These are phyloP conservation scores for Alternaria hordeiaustralica DNA, from an alignment of 2,329 filamentous ascomycete genomes.

Conservation along the genomic window DNA sequence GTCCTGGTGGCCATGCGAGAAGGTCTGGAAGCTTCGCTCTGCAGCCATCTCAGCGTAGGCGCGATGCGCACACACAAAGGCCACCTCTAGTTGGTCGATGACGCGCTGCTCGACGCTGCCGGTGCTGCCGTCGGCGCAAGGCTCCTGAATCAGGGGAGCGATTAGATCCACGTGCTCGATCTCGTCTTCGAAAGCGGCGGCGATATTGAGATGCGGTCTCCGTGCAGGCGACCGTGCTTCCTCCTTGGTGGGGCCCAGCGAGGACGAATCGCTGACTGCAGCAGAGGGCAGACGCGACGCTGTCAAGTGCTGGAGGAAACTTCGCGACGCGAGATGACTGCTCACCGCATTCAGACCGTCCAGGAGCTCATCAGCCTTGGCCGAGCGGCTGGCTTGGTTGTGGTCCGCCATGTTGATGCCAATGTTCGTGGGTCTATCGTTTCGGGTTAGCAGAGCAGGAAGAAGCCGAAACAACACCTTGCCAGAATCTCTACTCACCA, in stretches of 20 bases:
- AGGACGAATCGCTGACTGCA: slow-evolving; percentile 48
- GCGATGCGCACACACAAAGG: slow-evolving; percentile 37
- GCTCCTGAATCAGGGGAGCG: slow-evolving; percentile 44
- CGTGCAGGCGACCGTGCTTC: slow-evolving; percentile 40
- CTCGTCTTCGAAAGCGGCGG: slow-evolving; percentile 37
- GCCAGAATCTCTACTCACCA: slow-evolving; percentile 25
- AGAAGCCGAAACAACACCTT: slow-evolving; percentile 37
- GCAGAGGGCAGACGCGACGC: slow-evolving; percentile 47
- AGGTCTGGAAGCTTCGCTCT: slow-evolving; percentile 58
- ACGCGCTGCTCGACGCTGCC: slow-evolving; percentile 35
- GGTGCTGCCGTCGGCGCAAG: slow-evolving; percentile 38
- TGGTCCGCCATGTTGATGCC: slow-evolving; percentile 37
- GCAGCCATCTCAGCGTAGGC: slow-evolving; percentile 46
- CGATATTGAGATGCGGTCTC: slow-evolving; percentile 43
- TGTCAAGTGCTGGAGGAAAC: slow-evolving; percentile 45
- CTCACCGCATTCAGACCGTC: slow-evolving; percentile 43
- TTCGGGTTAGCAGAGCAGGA: slow-evolving; percentile 37
- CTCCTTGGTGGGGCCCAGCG: slow-evolving; percentile 43
- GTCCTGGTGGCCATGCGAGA: slow-evolving; percentile 78
- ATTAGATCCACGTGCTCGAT: slow-evolving; percentile 43
- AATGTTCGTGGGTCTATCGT: slow-evolving; percentile 34
- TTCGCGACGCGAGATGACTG: slow-evolving; percentile 39
- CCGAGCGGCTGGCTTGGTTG: slow-evolving; percentile 28
- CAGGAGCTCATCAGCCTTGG: slow-evolving; percentile 40
- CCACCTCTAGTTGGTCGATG: slow-evolving; percentile 32